Percentiles rank a stretch among this genome's conserved stretches.
phyloP scores from a whole-genome alignment of 1,284 basidiomycete species.

The Cutaneotrichosporon cyanovorans region DNA sequence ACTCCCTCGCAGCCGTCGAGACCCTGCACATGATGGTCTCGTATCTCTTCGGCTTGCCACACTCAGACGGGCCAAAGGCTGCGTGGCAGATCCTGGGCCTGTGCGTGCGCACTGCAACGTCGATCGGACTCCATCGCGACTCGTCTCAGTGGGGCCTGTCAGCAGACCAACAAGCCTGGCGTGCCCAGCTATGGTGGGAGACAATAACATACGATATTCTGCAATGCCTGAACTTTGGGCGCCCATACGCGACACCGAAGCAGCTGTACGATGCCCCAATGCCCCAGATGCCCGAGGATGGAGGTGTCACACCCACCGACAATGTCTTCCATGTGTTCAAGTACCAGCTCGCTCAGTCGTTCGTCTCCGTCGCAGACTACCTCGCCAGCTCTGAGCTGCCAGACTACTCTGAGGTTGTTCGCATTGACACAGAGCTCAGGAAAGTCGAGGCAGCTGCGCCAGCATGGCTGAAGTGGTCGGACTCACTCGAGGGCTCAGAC shows the following conservation, averaged over 20 bases:
- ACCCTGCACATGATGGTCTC: constrained; percentile 23
- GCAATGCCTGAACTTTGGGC: constrained; percentile 26
- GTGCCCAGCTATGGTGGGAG: constrained; percentile 19
- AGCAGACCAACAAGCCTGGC: constrained; percentile 14
- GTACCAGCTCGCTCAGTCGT: constrained; percentile 16
- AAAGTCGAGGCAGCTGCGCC: constrained; percentile 15
- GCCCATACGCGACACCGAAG: constrained; percentile 19
- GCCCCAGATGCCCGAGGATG: constrained; percentile 10
- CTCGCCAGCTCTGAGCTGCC: constrained; percentile 18
- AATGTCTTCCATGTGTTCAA: constrained; percentile 19
- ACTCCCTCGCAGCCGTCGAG: constrained; percentile 18
- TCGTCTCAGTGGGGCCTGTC: constrained; percentile 20
- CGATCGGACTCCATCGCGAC: constrained; percentile 20
- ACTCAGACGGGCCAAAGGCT: constrained; percentile 13
- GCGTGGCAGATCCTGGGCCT: constrained; percentile 22
- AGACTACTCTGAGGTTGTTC: constrained; percentile 16
- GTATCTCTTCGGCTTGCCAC: constrained; percentile 15
- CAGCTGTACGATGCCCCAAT: constrained; percentile 17
- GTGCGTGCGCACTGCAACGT: constrained; percentile 12
- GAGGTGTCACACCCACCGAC: constrained; percentile 7
- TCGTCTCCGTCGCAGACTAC: constrained; percentile 18
- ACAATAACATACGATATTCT: constrained; percentile 20
- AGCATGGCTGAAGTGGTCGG: constrained; percentile 18
- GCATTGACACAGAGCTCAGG: constrained; percentile 20
- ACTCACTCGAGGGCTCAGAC: constrained; percentile 7